Evolutionary conservation across 2,329 filamentous ascomycete genomes (phyloP).

Genomic region (Aspergillus thermomutatus): DNA sequence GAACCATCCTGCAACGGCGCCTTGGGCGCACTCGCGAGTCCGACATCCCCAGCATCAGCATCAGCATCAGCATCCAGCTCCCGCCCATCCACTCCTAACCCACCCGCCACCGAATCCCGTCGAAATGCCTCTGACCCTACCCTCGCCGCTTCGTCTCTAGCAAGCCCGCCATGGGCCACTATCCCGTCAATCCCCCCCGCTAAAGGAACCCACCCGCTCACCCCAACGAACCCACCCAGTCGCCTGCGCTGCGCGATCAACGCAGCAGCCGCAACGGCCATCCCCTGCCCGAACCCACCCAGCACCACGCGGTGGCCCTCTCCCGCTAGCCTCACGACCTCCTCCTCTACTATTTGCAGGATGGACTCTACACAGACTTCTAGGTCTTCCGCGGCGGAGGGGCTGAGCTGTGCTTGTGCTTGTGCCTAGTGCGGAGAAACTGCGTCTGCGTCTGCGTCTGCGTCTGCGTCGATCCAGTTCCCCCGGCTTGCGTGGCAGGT

Average conservation of each 20-base stretch:
- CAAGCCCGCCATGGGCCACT: not conserved
- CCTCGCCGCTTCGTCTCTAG: not conserved
- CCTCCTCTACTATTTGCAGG: not conserved
- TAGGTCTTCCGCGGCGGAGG: not conserved
- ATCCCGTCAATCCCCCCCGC: not conserved
- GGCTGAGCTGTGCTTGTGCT: not conserved
- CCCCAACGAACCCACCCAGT: not conserved
- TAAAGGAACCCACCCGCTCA: not conserved
- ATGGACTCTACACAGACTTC: not conserved
- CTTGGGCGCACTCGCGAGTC: not conserved
- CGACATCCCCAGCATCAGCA: not conserved
- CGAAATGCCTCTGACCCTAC: not conserved
- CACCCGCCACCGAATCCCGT: not conserved
- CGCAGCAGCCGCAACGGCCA: not conserved
- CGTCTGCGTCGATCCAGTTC: not conserved
- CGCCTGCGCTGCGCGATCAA: not conserved
- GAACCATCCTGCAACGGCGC: not conserved
- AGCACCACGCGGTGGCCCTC: not conserved
- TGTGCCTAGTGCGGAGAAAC: not conserved
- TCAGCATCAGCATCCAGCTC: not conserved
- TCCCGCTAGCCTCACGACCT: not conserved
- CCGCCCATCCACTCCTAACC: not conserved
- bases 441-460: not conserved
- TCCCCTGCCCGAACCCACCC: not conserved
- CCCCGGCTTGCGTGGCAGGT: not conserved